phyloP scores from a whole-genome alignment of 768 basidiomycete genomes.

The Lentinus brumalis region DNA sequence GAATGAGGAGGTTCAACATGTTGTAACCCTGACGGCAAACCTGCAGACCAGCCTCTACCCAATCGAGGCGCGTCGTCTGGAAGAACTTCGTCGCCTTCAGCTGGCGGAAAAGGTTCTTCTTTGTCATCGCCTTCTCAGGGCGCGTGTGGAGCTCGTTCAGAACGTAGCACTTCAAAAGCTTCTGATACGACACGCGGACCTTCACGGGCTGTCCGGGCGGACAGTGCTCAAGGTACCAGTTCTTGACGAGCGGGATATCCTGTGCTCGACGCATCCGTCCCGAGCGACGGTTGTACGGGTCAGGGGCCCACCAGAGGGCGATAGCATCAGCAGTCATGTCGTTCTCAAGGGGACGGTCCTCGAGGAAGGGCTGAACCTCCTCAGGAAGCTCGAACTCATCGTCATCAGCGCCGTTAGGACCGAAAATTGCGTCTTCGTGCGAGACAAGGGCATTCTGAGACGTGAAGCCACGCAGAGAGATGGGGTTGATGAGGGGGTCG shows the following conservation, averaged over 20 bases:
- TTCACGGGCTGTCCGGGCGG: constrained; percentile 96
- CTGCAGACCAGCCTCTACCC: constrained; percentile 98
- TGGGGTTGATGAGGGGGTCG: constrained; percentile 97
- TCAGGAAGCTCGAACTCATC: constrained; percentile 89
- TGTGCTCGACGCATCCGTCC: constrained; percentile 94
- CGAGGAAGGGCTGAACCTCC: constrained; percentile 76
- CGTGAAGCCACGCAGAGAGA: constrained; percentile 84
- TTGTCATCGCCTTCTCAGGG: constrained; percentile 95
- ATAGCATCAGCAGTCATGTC: constrained; percentile 96
- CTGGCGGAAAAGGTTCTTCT: constrained; percentile 95
- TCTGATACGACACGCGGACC: constrained; percentile 98
- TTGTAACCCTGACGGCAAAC: constrained; percentile 99
- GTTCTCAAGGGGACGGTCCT: constrained; percentile 77
- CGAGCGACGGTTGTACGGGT: constrained; percentile 90
- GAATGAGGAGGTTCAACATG: constrained; percentile 98
- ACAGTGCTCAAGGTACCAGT: constrained; percentile 98
- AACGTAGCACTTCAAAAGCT: constrained; percentile 93
- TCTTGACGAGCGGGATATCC: constrained; percentile 94
- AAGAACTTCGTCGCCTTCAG: constrained; percentile 99
- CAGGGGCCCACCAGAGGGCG: constrained; percentile 97
- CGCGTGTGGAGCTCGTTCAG: constrained; percentile 90
- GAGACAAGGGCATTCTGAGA: constrained; percentile 82
- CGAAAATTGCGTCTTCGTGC: constrained; percentile 93
- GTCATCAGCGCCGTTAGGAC: constrained; percentile 81
- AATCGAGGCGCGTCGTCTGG: constrained; percentile 96